Evolutionary conservation across 148 eudicot species (phyloP), one percentile per base, ranked within the genome.

Genomic region (Vaccinium darrowii): DNA sequence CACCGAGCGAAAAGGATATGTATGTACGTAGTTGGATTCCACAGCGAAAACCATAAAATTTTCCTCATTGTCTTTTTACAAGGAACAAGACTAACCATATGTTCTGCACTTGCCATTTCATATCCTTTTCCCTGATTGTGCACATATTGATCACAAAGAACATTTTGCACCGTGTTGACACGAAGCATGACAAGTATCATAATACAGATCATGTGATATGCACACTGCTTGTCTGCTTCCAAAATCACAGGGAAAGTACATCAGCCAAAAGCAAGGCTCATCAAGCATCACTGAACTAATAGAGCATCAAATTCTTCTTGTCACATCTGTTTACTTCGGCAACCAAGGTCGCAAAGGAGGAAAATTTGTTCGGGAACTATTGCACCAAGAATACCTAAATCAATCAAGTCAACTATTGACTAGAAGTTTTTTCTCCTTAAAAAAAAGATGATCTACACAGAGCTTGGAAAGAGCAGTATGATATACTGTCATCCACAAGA

Each of bases 341-440:
- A 27, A 67, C 18, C 73, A 67, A 67, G 73, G 18, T 27, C 1
- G 27, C 14, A 15, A 7, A 49, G 33, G 30, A n/a, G 27, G 33
- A 10, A 25, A 78, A 52, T 78, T 23, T 25, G 23, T 78, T 13
- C 62, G 12, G 1, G 62, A 53, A 78, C 8, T 21, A 23, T 21
- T 75, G 53, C 14, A 43, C 13, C 50, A 47, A 21, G 27, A 21
- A 53, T 30, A 50, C 58, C 36, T 49, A 1, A 77, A 50, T 50
- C 50, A 76, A 76, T 76, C 27, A 30, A n/a, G 54, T 76, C 56
- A 76, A 47, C n/a, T 18, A 43, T 39, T 39, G 78, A 74, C 78
- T 18, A 52, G 9, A 43, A 15, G 49, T 39, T 75, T 75, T 47
- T 75, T 21, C 21, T 9, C 78, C 18, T 47, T 21, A 8, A 76